A percentile compares a stretch with the other conserved stretches of the same genome.
Evolutionary conservation across 345 rosid genomes (phyloP).

Genomic region (Psidium friedrichsthalianum): DNA sequence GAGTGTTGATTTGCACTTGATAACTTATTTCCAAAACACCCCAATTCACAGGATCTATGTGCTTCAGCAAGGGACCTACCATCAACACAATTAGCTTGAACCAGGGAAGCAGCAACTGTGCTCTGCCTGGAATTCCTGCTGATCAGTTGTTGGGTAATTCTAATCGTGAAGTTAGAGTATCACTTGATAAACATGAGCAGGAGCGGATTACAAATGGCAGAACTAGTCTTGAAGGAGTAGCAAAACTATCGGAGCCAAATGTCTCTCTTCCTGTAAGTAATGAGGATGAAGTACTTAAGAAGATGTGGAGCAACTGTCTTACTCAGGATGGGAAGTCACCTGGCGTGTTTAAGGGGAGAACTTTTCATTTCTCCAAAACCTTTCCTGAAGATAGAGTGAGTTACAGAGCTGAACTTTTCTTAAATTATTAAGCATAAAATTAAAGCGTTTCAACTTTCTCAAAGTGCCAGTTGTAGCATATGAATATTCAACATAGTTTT

Average conservation of each 20-base stretch:
- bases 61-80: conserved; percentile 34
- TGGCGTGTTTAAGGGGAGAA: conserved; percentile 57
- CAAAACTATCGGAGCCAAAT: conserved; percentile 19
- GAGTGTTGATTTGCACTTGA: background rate
- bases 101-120: conserved; percentile 18
- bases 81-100: conserved; percentile 17
- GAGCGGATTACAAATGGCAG: conserved; percentile 13
- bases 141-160: conserved; percentile 15
- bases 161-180: conserved; percentile 18
- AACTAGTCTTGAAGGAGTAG: conserved; percentile 12
- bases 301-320: conserved; percentile 20
- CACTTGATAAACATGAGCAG: conserved; percentile 25
- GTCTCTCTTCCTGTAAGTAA: conserved; percentile 13
- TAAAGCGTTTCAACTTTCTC: background rate
- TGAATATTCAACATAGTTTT: background rate
- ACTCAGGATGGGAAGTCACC: conserved; percentile 22
- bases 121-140: conserved; percentile 12
- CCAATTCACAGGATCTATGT: conserved; percentile 27
- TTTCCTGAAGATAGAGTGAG: conserved; percentile 87
- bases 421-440: background rate
- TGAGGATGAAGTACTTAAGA: conserved; percentile 19
- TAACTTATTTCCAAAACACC: background rate
- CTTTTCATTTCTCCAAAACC: conserved; percentile 60
- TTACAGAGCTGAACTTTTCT: background rate
- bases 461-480: background rate